Base-by-base conservation (phyloP, 306 rosid species). In the Vachellia collinsii region DNA sequence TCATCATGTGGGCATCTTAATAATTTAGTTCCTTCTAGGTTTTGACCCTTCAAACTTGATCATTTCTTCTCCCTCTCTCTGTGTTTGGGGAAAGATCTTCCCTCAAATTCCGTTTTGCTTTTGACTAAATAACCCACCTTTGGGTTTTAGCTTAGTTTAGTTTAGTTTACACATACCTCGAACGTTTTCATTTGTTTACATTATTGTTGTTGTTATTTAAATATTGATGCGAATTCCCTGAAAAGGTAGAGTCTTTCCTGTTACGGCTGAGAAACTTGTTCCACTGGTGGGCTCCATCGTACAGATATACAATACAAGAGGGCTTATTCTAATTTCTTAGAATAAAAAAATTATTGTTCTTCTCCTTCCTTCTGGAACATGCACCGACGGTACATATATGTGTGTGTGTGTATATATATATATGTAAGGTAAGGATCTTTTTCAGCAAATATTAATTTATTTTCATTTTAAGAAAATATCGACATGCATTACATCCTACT, bases 21-120 rank as follows among this genome's bases (percentile, higher is more conserved):
- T 29, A 29, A 29, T 29, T 29, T 29, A 29, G 34, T 29, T 29
- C 34, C 34, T 29, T 29, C 1, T 29, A 29, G 34, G 34, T 29
- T 69, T 69, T 69, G 74, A 69, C 74, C 53, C 36, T 68, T 41
- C 25, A 8, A 66, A 17, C 16, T 37, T 38, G 3, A 66, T 13
- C 5, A 66, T 10, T 9, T 4, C 2, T 67, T 41, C 13, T 66
- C 0, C 1, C 6, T 13, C 10, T 19, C 10, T 19, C 6, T n/a
- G 1, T 11, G 10, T 1, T 17, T 42, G 8, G 10, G 10, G 12
- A 41, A n/a, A 68, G 34, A 42, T 68, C 36, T 41, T 70, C 56
- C 74, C 74, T 44, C 74, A 70, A 70, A 43, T 70, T 70, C 74
- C 56, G 74, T 70, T 44, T 68, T 1, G 74, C 74, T 70, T 43